phyloP scores from a whole-genome alignment of 164 flowering plant genomes.

The Tinospora cordifolia region DNA sequence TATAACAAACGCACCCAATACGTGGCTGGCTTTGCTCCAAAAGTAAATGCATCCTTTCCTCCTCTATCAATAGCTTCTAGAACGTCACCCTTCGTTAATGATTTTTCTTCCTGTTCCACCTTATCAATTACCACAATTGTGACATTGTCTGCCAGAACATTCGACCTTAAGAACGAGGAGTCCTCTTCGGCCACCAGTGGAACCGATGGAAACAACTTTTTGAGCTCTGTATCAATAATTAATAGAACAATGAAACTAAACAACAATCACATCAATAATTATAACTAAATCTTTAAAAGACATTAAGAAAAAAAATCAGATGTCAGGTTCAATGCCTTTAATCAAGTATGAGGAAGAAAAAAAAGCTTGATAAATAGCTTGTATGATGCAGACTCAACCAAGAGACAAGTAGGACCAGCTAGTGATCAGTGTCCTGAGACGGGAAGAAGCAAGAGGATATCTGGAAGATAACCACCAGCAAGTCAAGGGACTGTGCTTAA shows the following conservation, averaged over 20 bases:
- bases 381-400: neutral
- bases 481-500: no score
- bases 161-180: slow-evolving; percentile 54
- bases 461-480: no score
- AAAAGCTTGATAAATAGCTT: neutral
- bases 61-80: slow-evolving; percentile 89
- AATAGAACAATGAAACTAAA: neutral
- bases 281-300: no score
- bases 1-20: slow-evolving; percentile 58
- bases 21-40: slow-evolving; percentile 61
- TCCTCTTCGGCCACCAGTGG: slow-evolving; percentile 98
- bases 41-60: slow-evolving; percentile 51
- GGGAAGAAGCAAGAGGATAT: no score
- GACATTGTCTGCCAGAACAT: slow-evolving; percentile 49
- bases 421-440: no score
- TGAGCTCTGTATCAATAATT: slow-evolving; percentile 46
- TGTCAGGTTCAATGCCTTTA: neutral
- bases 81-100: slow-evolving; percentile 41
- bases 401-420: no score
- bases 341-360: neutral
- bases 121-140: slow-evolving; percentile 47
- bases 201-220: slow-evolving; percentile 58
- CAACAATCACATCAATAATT: neutral
- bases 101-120: slow-evolving; percentile 23
- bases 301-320: neutral